Evolutionary conservation across 2,329 filamentous ascomycete genomes (phyloP).

Genomic region (Verticillium nonalfalfae): DNA sequence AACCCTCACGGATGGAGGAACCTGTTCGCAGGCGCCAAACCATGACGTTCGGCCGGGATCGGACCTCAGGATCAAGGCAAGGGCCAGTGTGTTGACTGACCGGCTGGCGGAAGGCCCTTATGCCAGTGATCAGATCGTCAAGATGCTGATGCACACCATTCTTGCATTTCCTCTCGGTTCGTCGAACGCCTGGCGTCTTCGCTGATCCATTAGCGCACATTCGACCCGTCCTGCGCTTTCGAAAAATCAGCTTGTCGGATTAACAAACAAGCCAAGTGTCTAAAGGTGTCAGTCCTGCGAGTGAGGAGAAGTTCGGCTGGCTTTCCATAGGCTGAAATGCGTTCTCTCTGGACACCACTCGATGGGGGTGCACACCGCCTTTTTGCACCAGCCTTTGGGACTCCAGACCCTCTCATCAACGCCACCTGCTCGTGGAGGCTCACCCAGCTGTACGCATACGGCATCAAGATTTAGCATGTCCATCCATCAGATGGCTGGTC

Average conservation of each 20-base stretch:
- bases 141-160: constrained; percentile 10
- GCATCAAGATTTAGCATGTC: background rate
- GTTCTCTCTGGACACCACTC: constrained; percentile 7
- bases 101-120: background rate
- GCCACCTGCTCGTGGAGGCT: constrained; percentile 3
- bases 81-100: background rate
- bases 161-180: constrained; percentile 1
- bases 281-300: background rate
- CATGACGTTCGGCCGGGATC: background rate
- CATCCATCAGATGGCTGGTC: background rate
- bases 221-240: background rate
- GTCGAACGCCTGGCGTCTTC: background rate
- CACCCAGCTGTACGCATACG: too few relatives aligned
- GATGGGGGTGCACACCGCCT: constrained; percentile 12
- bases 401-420: background rate
- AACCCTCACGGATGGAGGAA: background rate
- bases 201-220: background rate
- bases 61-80: background rate
- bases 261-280: background rate
- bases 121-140: constrained; percentile 3
- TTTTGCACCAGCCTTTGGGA: constrained; percentile 9
- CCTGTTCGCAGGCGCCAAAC: background rate
- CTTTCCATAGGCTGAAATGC: constrained; percentile 4
- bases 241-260: background rate
- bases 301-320: constrained; percentile 3